Evolutionary conservation across 2,329 filamentous ascomycete species (phyloP).

Genomic region (Cryphonectria carpinicola): DNA sequence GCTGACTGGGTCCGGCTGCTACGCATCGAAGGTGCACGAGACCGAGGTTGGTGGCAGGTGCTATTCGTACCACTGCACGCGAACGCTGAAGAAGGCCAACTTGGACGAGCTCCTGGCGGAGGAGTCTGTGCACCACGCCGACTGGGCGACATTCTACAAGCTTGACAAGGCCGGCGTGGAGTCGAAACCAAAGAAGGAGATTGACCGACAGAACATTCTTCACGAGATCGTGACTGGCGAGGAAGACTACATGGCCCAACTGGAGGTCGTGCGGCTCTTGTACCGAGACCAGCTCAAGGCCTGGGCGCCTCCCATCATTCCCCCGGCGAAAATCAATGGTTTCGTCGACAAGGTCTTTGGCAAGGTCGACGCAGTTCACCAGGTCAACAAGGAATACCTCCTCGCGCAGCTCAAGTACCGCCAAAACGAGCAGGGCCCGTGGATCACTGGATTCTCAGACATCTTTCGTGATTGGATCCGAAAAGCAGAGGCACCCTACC

Average conservation of each 20-base stretch:
- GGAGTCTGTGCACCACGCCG: slow-evolving; percentile 70
- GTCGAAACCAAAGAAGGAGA: slow-evolving; percentile 77
- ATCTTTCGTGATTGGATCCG: slow-evolving; percentile 98
- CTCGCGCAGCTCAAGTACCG: slow-evolving; percentile 94
- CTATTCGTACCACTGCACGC: slow-evolving; percentile 91
- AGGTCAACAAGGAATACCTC: slow-evolving; percentile 90
- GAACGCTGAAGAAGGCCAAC: slow-evolving; percentile 93
- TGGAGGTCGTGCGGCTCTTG: slow-evolving; percentile 82
- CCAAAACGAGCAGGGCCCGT: slow-evolving; percentile 95
- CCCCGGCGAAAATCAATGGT: slow-evolving; percentile 74
- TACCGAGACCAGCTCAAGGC: slow-evolving; percentile 80
- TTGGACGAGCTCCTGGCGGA: slow-evolving; percentile 74
- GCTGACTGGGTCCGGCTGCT: slow-evolving; percentile 88
- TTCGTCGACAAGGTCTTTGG: slow-evolving; percentile 90
- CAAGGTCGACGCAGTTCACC: slow-evolving; percentile 83
- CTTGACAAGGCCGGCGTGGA: slow-evolving; percentile 78
- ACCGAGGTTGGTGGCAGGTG: slow-evolving; percentile 73
- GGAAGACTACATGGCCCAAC: slow-evolving; percentile 85
- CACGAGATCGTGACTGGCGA: slow-evolving; percentile 96
- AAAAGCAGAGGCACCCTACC: slow-evolving; percentile 85
- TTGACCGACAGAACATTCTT: slow-evolving; percentile 89
- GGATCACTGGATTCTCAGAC: slow-evolving; percentile 91
- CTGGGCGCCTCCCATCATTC: slow-evolving; percentile 79
- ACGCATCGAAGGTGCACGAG: slow-evolving; percentile 82
- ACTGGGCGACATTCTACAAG: slow-evolving; percentile 90